These are phyloP conservation scores for Rhizomucor miehei DNA, from an alignment of 371 early-diverging fungal species.

Conservation along the genomic window DNA sequence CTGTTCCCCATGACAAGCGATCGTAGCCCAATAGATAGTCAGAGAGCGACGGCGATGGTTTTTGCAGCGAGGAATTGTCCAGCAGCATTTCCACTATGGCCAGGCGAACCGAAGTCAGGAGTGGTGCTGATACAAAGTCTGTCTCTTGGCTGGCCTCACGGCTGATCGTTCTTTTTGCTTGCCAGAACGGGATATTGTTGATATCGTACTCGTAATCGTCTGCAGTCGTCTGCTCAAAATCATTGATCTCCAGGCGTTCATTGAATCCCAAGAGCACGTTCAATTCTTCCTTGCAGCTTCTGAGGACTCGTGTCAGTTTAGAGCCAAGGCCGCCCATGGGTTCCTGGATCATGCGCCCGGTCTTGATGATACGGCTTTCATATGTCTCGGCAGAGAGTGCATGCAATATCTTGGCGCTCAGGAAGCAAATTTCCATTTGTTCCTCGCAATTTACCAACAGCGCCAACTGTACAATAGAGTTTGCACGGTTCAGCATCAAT, in stretches of 20 bases:
- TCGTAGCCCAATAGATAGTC: slow-evolving; percentile 82
- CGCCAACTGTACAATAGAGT: slow-evolving; percentile 70
- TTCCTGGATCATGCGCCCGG: slow-evolving; percentile 8
- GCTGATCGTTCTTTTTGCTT: slow-evolving; percentile 20
- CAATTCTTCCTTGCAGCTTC: slow-evolving; percentile 56
- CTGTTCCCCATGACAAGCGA: slow-evolving; percentile 8
- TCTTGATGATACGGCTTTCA: slow-evolving; percentile 12
- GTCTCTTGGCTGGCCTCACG: slow-evolving; percentile 17
- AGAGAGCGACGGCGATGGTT: slow-evolving; percentile 66
- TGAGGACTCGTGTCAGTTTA: slow-evolving; percentile 71
- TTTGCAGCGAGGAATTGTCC: slow-evolving; percentile 47
- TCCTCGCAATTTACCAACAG: slow-evolving; percentile 59
- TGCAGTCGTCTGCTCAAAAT: slow-evolving; percentile 43
- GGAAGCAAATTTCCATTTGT: slow-evolving; percentile 70
- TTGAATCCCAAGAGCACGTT: slow-evolving; percentile 78
- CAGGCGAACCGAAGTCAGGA: slow-evolving; percentile 54
- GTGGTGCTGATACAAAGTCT: slow-evolving; percentile 3
- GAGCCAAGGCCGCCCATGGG: slow-evolving; percentile 46
- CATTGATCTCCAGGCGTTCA: slow-evolving; percentile 66
- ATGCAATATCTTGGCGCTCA: slow-evolving; percentile 71
- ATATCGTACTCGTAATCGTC: slow-evolving; percentile 45
- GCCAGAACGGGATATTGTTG: slow-evolving; percentile 50
- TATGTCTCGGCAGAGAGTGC: slow-evolving; percentile 64
- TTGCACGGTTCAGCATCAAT: slow-evolving; percentile 65
- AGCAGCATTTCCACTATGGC: slow-evolving; percentile 73